Base-by-base conservation (phyloP, 495 filamentous ascomycete genomes). In the Xylaria palmicola region DNA sequence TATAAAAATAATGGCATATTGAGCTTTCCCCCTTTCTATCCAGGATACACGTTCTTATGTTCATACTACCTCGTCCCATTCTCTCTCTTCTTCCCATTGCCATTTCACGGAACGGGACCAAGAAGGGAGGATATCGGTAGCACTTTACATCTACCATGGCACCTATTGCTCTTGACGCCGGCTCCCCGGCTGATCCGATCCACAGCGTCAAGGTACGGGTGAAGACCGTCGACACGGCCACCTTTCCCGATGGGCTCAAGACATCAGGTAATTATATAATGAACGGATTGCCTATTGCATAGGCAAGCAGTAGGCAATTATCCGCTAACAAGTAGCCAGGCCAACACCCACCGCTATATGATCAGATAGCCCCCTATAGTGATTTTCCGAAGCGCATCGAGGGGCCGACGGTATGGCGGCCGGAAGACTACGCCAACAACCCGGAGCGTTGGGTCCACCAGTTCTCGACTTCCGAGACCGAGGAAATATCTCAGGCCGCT, bases 331-430 rank as follows among this genome's bases (percentile, higher is more conserved):
- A 47, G 12, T 24, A 45, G 20, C 7, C 56, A 72, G 92, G 92
- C 44, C 92, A 96, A 73, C 88, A 92, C 59, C 80, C 86, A 3
- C 92, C 92, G 2, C 70, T 90, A 8, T 88, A 87, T 70, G 79
- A 86, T 20, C 69, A 79, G 40, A 73, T 96, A 12, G 77, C 75
- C 30, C 85, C 88, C 0, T 96, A 92, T 70, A 77, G 80, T 1
- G 79, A 81, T 26, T 95, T 94, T 68, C 91, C 92, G 17, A 84
- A 86, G 49, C 73, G 84, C 27, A 91, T 94, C 62, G 77, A 81
- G 6, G 91, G 90, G 5, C 84, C 84, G 7, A 94, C 90, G 0
- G 85, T 92, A 39, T 96, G 92, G 92, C 81, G 85, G 64, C 77
- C 85, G 0, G 85, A 89, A 22, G 88, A 93, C 39, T 94, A 89